These are phyloP conservation scores for Erythrophleum ivorense DNA, from an alignment of 331 rosid species.

Conservation along the genomic window DNA sequence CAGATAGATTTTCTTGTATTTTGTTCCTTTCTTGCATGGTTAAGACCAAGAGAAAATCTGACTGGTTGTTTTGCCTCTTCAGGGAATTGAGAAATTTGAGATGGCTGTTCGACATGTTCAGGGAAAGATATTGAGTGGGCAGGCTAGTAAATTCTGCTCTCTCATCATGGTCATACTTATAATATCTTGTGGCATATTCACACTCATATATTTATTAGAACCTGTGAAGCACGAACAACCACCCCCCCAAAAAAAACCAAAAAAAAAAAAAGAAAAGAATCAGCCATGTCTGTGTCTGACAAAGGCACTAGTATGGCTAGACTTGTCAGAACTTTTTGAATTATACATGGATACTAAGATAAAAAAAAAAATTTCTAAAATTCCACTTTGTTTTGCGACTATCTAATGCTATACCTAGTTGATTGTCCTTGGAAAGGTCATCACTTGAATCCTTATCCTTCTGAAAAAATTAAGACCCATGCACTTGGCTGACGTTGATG, in stretches of 20 bases:
- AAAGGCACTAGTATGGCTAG: background rate
- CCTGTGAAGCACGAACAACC: background rate
- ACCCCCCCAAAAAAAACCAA: no score
- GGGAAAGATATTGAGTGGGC: conserved; percentile 83
- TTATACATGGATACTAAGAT: background rate
- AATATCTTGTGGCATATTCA: background rate
- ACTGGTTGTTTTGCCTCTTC: conserved; percentile 36
- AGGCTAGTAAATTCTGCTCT: conserved; percentile 62
- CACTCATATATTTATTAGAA: background rate
- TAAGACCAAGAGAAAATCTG: conserved; percentile 20
- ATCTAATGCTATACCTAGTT: background rate
- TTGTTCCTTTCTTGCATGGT: conserved; percentile 8
- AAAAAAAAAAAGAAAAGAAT: no score
- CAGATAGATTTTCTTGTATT: conserved; percentile 24
- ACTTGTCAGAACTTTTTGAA: background rate
- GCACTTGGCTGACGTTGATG: conserved; percentile 12
- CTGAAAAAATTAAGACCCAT: background rate
- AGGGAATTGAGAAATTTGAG: conserved; percentile 96
- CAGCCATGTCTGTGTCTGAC: background rate
- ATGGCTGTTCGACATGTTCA: conserved; percentile 83
- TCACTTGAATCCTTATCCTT: conserved; percentile 10
- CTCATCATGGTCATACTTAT: background rate
- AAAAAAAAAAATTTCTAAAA: background rate
- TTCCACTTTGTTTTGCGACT: background rate
- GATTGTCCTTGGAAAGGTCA: background rate